Conservation (phyloP, 2,329 filamentous ascomycete species). For the Fusarium nelsonii region DNA sequence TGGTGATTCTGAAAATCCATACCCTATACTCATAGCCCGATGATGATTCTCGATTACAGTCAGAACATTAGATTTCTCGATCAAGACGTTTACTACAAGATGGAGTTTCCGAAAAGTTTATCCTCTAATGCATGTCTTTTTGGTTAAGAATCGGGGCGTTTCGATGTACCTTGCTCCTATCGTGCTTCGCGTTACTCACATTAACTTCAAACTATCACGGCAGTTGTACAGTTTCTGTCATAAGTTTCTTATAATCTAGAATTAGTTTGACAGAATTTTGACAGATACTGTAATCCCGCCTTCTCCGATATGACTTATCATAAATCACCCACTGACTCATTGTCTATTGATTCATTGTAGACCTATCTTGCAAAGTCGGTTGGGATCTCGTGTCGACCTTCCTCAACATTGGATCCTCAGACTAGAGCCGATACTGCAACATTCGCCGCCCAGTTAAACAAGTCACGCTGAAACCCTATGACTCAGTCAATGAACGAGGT, state of each 20-base stretch:
- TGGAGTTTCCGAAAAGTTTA: not conserved
- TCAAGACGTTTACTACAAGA: not conserved
- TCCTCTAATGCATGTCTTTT: too few relatives aligned
- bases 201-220: too few relatives aligned
- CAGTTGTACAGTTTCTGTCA: too few relatives aligned
- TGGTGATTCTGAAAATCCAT: not conserved
- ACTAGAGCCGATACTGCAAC: not conserved
- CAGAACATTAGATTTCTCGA: not conserved
- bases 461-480: not conserved
- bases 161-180: not conserved
- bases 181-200: too few relatives aligned
- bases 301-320: not conserved
- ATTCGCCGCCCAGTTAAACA: not conserved
- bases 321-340: not conserved
- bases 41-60: not conserved
- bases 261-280: not conserved
- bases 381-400: not conserved
- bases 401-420: not conserved
- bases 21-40: constrained; percentile 3
- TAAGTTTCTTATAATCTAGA: too few relatives aligned
- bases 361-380: not conserved
- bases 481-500: not conserved
- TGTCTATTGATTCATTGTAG: not conserved
- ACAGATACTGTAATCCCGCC: not conserved
- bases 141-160: not conserved